phyloP scores from a whole-genome alignment of 352 stramenopile genomes.

The Globisporangium alternatum region DNA sequence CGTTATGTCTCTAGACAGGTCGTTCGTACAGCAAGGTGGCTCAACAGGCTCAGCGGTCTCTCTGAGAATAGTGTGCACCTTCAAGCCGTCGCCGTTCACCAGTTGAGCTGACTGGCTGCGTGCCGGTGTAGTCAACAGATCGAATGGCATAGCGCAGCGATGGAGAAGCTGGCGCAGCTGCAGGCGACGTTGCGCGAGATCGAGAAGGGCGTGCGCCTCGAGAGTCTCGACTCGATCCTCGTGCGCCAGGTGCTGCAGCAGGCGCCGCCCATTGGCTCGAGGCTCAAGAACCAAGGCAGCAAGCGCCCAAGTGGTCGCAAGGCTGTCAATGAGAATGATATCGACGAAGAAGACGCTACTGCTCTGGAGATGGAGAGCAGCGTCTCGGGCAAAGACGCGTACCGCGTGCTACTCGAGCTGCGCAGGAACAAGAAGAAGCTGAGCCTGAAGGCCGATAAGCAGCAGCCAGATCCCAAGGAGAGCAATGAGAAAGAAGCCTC shows the following conservation, averaged over 20 bases:
- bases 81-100: constrained; percentile 3
- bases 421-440: constrained; percentile 22
- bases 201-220: constrained; percentile 46
- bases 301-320: background rate
- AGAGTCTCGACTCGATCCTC: constrained; percentile 46
- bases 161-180: constrained; percentile 35
- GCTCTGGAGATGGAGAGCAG: background rate
- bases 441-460: background rate
- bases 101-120: background rate
- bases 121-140: background rate
- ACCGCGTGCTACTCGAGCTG: constrained; percentile 38
- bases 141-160: background rate
- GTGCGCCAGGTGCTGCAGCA: constrained; percentile 47
- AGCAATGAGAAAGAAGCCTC: background rate
- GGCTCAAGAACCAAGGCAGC: background rate
- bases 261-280: background rate
- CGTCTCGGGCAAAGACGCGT: constrained; percentile 32
- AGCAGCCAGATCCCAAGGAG: background rate
- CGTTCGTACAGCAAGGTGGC: background rate
- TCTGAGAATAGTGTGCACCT: constrained; percentile 9
- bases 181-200: constrained; percentile 51
- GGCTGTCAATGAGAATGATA: background rate
- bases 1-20: background rate
- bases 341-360: background rate
- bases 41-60: background rate